These are phyloP conservation scores for Gomphus bonarii DNA, from an alignment of 1,284 basidiomycete species.

Conservation along the genomic window DNA sequence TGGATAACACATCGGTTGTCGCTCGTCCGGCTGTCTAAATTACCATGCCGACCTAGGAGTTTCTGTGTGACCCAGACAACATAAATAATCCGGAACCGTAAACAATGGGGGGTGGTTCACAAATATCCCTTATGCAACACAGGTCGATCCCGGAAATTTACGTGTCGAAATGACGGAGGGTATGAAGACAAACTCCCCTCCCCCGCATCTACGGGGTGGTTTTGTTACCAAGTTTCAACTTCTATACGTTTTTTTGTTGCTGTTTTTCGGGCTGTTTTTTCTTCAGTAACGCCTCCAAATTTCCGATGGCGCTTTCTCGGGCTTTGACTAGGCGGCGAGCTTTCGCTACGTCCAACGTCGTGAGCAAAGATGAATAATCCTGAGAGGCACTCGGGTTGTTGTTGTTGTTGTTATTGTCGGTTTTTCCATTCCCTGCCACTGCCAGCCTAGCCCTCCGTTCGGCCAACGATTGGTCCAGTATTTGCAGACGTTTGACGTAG, in stretches of 20 bases:
- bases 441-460: slow-evolving; percentile 43
- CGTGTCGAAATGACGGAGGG: too few relatives aligned
- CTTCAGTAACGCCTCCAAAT: not conserved
- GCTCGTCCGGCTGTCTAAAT: too few relatives aligned
- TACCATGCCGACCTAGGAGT: not conserved
- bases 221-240: not conserved
- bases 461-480: slow-evolving; percentile 51
- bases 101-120: too few relatives aligned
- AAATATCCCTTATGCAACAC: too few relatives aligned
- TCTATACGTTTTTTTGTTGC: not conserved
- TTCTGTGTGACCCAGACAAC: not conserved
- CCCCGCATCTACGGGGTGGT: too few relatives aligned
- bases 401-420: slow-evolving; percentile 16
- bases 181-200: too few relatives aligned
- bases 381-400: slow-evolving; percentile 9
- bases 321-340: slow-evolving; percentile 38
- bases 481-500: slow-evolving; percentile 41
- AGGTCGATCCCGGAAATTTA: too few relatives aligned
- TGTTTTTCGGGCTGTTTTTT: too few relatives aligned
- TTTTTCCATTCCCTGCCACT: slow-evolving; percentile 22
- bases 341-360: slow-evolving; percentile 31
- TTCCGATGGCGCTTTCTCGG: slow-evolving; percentile 29
- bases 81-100: not conserved
- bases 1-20: not conserved
- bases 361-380: slow-evolving; percentile 30